Conservation (phyloP, 2,329 filamentous ascomycete species). For the Xylogone sp. region DNA sequence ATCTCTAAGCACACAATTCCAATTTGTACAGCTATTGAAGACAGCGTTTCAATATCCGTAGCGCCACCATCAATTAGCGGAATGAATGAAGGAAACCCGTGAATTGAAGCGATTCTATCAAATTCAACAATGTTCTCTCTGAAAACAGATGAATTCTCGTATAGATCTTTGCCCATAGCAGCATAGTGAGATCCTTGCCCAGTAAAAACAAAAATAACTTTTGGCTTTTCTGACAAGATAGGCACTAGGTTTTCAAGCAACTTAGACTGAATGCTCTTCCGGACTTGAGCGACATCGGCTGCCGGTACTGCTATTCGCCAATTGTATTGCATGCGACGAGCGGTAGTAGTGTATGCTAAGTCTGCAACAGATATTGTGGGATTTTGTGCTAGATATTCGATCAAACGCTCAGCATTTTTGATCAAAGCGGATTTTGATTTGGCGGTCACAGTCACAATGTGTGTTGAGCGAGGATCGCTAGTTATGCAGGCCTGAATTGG, state of each 20-base stretch:
- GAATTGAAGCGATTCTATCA: conserved; percentile 12
- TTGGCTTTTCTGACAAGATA: conserved; percentile 23
- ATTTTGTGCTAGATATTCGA: conserved; percentile 6
- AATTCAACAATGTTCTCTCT: conserved; percentile 13
- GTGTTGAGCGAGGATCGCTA: conserved; percentile 38
- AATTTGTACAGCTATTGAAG: conserved; percentile 50
- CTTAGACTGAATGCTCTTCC: conserved; percentile 47
- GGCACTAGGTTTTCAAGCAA: conserved; percentile 34
- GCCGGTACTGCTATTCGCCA: conserved; percentile 49
- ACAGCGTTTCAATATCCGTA: conserved; percentile 35
- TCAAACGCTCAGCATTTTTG: conserved; percentile 4
- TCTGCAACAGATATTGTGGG: conserved; percentile 15
- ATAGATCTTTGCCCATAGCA: conserved; percentile 15
- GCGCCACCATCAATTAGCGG: conserved; percentile 40
- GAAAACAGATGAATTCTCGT: conserved; percentile 32
- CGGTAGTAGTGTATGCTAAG: conserved; percentile 27
- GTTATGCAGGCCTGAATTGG: conserved; percentile 33
- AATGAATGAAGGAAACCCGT: conserved; percentile 19
- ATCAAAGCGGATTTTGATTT: conserved; percentile 12
- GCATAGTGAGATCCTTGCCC: conserved; percentile 34
- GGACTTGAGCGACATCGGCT: conserved; percentile 37
- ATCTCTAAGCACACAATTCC: conserved; percentile 50
- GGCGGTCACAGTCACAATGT: conserved; percentile 48
- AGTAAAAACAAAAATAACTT: conserved; percentile 27
- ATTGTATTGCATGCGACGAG: conserved; percentile 55